Conservation (phyloP, 139 green algal genomes). For the Chlorella ohadii region DNA sequence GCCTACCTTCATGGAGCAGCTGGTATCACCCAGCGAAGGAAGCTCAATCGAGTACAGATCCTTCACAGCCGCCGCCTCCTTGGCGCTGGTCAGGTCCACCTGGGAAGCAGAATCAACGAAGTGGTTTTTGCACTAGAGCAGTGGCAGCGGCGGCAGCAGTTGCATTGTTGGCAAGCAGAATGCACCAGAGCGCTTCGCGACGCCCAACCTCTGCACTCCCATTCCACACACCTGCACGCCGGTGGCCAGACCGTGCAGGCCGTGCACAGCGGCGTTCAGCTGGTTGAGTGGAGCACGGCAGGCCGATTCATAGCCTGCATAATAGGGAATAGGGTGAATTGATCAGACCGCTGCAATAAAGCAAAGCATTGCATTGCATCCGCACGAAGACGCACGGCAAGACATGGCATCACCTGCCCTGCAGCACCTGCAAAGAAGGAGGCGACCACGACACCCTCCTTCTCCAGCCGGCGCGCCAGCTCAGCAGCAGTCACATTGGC, state of each 20-base stretch:
- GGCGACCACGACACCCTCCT: constrained; percentile 44
- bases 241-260: constrained; percentile 30
- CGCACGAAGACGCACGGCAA: no score
- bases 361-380: no score
- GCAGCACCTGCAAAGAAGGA: constrained; percentile 35
- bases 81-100: neutral
- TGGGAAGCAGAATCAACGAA: neutral
- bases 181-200: no score
- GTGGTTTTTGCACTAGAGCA: no score
- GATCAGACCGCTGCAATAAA: neutral
- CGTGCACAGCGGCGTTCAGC: constrained; percentile 21
- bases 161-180: neutral
- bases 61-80: constrained; percentile 12
- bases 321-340: no score
- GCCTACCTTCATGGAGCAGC: neutral
- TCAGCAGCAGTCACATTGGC: constrained; percentile 21
- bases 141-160: neutral
- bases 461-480: constrained; percentile 23
- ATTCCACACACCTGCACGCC: constrained; percentile 21
- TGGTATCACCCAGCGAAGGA: neutral
- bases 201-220: neutral
- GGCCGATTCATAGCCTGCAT: neutral
- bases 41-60: neutral
- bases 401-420: no score
- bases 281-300: neutral